Evolutionary conservation across 306 rosid species (phyloP), one percentile per base, ranked within the genome.

Genomic region (Sesbania bispinosa): DNA sequence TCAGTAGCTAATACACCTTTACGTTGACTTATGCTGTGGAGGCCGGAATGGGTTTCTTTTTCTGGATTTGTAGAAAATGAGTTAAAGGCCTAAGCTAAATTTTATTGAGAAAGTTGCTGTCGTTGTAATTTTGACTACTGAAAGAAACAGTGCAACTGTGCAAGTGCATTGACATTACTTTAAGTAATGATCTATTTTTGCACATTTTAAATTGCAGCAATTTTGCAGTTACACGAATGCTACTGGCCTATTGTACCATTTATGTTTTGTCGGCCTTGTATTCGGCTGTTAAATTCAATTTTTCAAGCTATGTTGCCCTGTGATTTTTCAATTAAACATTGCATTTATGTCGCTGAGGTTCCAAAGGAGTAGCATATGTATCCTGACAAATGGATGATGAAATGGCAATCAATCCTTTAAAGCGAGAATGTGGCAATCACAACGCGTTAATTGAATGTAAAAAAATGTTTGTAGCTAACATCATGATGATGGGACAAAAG

Each of bases 401-500:
- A 60, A 41, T 47, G 77, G 77, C 50, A 51, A 59, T 41, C 21
- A 73, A 55, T 26, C 4, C 51, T 46, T 27, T 1, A 66, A 66
- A 58, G 35, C 21, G 6, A 51, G 67, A 50, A 51, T 20, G 10
- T 23, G 42, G 27, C 36, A 69, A 55, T 62, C 77, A 27, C 51
- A 36, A 32, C 66, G 38, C 46, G 0, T 75, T 27, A 20, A 52
- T 51, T 26, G 58, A 68, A 58, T 21, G 26, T 69, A 23, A 69
- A 23, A 69, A 58, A 55, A 30, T 51, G 16, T 39, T 61, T 8
- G 27, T 10, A 13, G 4, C 77, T 62, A 78, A 13, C 46, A 53
- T 77, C 69, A 62, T 35, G 92, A 62, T 35, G 92, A 81, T 63
- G 60, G 80, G 10, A 89, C 89, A 80, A 70, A 81, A 71, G 92